Conservation (phyloP, 192 early-diverging fungal species). For the Umbelopsis sp. region DNA sequence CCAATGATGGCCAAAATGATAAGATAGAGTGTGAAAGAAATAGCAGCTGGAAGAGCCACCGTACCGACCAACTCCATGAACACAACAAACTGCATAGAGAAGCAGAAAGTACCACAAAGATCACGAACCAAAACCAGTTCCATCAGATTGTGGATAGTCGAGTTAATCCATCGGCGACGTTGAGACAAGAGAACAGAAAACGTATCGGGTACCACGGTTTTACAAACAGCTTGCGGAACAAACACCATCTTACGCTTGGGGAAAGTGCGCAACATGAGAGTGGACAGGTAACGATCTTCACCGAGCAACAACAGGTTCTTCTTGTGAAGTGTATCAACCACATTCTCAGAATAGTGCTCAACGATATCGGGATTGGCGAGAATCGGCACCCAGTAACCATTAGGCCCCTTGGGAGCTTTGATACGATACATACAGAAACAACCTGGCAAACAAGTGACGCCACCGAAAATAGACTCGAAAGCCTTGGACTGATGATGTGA, state of each 20-base stretch:
- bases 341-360: conserved; percentile 75
- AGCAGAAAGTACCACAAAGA: conserved; percentile 93
- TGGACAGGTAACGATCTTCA: conserved; percentile 84
- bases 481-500: conserved; percentile 90
- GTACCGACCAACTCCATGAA: conserved; percentile 92
- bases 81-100: conserved; percentile 94
- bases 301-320: conserved; percentile 84
- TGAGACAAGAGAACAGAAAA: conserved; percentile 84
- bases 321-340: conserved; percentile 75
- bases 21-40: conserved; percentile 79
- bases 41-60: conserved; percentile 85
- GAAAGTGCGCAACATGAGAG: conserved; percentile 81
- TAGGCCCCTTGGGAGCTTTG: conserved; percentile 74
- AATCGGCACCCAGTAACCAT: conserved; percentile 72
- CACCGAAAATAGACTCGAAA: conserved; percentile 93
- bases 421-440: conserved; percentile 97
- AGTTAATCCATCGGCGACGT: conserved; percentile 93
- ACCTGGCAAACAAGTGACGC: conserved; percentile 92
- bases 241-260: conserved; percentile 84
- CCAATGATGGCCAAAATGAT: conserved; percentile 44
- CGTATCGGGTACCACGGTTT: conserved; percentile 79
- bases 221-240: conserved; percentile 77
- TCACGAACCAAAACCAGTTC: conserved; percentile 86
- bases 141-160: conserved; percentile 89
- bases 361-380: conserved; percentile 84